Evolutionary conservation across 768 basidiomycete genomes (phyloP), one percentile per base, ranked within the genome.

Genomic region (Dioszegia hungarica): DNA sequence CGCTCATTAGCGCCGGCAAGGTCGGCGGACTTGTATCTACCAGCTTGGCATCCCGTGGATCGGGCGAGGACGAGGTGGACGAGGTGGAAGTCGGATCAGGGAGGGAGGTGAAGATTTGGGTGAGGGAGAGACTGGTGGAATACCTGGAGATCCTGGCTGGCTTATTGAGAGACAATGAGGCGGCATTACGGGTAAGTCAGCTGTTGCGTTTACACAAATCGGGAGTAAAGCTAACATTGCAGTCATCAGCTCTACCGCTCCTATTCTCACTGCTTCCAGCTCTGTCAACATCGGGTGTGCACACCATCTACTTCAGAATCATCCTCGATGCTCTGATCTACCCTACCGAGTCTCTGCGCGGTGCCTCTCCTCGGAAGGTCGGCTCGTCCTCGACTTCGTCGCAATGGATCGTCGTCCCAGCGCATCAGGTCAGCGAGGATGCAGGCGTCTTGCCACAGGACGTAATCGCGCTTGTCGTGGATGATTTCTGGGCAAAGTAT

Each of bases 101-200:
- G 20, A 46, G 40, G 24, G 49, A 59, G 64, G 79, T 82, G 17
- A 80, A 79, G 57, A 78, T 80, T 24, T 97, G 93, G 93, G 77
- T 92, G 47, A 84, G 84, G 80, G 89, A 86, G 59, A 80, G 85
- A 39, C 78, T 93, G 47, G 82, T 86, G 50, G 77, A 80, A 1
- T 97, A 86, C 75, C 81, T 85, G 40, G 81, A 83, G 28, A 81
- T 88, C 45, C 78, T 95, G 45, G 81, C 80, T 15, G 83, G 85
- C 1, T 73, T 93, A 27, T 67, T 94, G 61, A 82, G 87, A 68
- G 88, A 90, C 62, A 83, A 86, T 20, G 91, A 97, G 70, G 81
- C 84, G 40, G 76, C 80, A 10, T 70, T 97, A 28, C 80, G 86
- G 70, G 92, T 93, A 67, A 56, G 87, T 76, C 5, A 12, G 20